Evolutionary conservation across 163 green algal genomes (phyloP), one percentile per base, ranked within the genome.

Genomic region (Chlorella variabilis): DNA sequence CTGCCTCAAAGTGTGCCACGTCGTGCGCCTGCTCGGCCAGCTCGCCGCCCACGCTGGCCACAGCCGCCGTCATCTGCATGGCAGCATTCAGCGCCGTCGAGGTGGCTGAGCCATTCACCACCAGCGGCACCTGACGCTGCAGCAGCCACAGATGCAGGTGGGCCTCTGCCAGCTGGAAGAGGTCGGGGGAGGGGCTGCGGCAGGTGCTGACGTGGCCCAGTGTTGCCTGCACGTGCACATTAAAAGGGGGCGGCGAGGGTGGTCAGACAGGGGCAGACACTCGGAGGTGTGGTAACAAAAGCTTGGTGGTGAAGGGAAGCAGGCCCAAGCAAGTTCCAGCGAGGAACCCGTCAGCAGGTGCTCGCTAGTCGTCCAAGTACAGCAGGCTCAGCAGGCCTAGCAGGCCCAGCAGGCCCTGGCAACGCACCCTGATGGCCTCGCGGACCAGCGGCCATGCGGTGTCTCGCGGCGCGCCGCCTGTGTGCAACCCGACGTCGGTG

Each of bases 141-240:
- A 88, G 39, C 65, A 89, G 61, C 84, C 87, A 91, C 27, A 88
- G 75, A n/a, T 87, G 68, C 13, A 89, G 56, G 65, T 85, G 82
- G 0, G 78, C 42, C 78, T 88, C 41, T 59, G 75, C 56, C 29
- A 54, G 45, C 20, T 49, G 48, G 33, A 77, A 77, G 1, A 77
- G 70, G 21, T 77, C 31, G 2, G 48, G 70, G 31, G 31, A 49
- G 70, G 48, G 3, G 1, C 41, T 29, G 2, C 29, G 70, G 31
- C 13, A 49, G 70, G 48, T 4, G 1, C 41, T 29, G 17, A 29
- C 42, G 3, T 81, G 63, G 9, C 78, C 25, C 27, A 89, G 56
- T 25, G 73, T 17, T 0, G 75, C 71, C 85, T 89, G 45, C 45
- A 54, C n/a, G n/a, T n/a, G 69, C 69, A 58, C 17, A 54, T 54